A percentile compares a stretch with the other conserved stretches of the same genome.
Evolutionary conservation across 805 yeast genomes (phyloP).

Genomic region (Tetrapisispora pingtungensis): DNA sequence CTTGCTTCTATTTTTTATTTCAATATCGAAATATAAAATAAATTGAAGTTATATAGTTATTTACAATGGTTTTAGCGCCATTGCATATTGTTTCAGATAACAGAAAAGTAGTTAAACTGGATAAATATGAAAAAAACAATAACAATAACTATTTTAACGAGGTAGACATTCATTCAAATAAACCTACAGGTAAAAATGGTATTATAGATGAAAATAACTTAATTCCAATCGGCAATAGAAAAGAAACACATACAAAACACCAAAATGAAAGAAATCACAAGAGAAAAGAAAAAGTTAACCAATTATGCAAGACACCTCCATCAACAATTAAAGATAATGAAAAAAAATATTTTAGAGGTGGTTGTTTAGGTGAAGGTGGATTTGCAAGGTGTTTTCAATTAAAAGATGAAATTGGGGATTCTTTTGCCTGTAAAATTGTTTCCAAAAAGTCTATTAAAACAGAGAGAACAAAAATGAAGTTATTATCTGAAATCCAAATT

Average conservation of each 20-base stretch:
- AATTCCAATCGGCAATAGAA: neutral
- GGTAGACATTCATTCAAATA: neutral
- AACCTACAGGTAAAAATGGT: neutral
- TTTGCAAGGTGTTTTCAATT: conserved; percentile 98
- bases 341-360: conserved; percentile 82
- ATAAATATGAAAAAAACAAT: neutral
- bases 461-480: conserved; percentile 74
- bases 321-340: conserved; percentile 86
- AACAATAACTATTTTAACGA: neutral
- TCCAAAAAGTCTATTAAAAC: conserved; percentile 90
- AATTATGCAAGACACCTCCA: conserved; percentile 95
- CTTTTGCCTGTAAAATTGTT: conserved; percentile 93
- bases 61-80: neutral
- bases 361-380: conserved; percentile 94
- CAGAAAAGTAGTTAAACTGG: neutral
- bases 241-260: neutral
- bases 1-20: no score
- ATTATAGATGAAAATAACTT: neutral
- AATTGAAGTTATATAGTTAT: neutral
- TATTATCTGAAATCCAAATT: conserved; percentile 87
- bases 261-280: conserved; percentile 34
- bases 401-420: conserved; percentile 76
- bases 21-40: neutral
- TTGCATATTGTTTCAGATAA: conserved; percentile 1
- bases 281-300: conserved; percentile 80